Evolutionary conservation across 352 stramenopile genomes (phyloP).

Genomic region (Bremia lactucae): DNA sequence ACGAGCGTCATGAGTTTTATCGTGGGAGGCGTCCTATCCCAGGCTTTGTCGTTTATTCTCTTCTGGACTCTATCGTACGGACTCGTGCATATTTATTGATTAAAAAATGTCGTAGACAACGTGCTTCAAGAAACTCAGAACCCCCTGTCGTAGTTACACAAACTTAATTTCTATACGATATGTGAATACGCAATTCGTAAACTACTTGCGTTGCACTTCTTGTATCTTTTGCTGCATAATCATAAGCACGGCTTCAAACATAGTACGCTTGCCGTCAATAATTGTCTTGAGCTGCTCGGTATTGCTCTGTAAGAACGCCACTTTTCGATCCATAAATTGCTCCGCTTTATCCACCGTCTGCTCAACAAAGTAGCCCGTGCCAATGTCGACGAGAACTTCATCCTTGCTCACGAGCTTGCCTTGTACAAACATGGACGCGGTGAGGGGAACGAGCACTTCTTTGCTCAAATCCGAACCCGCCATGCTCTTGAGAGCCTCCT

Average conservation of each 20-base stretch:
- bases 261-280: conserved; percentile 69
- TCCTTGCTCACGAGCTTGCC: conserved; percentile 80
- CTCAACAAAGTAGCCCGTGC: conserved; percentile 92
- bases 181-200: background rate
- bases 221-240: conserved; percentile 83
- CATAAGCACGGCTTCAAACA: conserved; percentile 69
- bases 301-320: conserved; percentile 88
- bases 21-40: conserved; percentile 58
- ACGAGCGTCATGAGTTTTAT: conserved; percentile 54
- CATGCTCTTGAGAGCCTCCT: conserved; percentile 56
- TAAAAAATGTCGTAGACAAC: background rate
- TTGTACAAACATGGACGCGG: conserved; percentile 90
- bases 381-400: conserved; percentile 89
- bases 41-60: conserved; percentile 80
- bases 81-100: conserved; percentile 87
- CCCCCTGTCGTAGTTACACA: background rate
- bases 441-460: conserved; percentile 90
- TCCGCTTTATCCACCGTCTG: conserved; percentile 84
- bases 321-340: conserved; percentile 88
- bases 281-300: conserved; percentile 88
- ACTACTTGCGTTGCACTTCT: conserved; percentile 22
- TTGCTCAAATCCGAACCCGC: conserved; percentile 47
- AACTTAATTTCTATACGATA: too few species aligned
- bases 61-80: conserved; percentile 85
- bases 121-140: conserved; percentile 2